Evolutionary conservation across 768 basidiomycete species (phyloP), one percentile per base, ranked within the genome.

Genomic region (Hebeloma cylindrosporum): DNA sequence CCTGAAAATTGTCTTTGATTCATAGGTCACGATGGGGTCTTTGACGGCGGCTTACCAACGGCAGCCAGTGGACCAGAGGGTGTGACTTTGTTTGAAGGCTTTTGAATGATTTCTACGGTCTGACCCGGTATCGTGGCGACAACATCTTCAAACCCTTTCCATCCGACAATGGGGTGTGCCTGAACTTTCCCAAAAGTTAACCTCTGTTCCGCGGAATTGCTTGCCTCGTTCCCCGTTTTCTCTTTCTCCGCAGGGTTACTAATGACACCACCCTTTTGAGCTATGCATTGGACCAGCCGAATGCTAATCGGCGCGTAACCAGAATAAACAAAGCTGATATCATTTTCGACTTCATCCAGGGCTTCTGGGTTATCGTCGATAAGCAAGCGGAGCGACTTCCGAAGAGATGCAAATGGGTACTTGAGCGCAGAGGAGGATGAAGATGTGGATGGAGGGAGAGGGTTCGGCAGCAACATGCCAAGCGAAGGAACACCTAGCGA

Each of bases 111-210:
- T 64, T 99, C 94, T 30, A 96, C 79, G 16, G 85, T 88, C 60
- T 82, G 80, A 2, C 96, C 96, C 0, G 93, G 89, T 43, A 98
- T 83, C 41, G 75, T 73, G 26, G 78, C 77, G 16, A 96, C 61
- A 10, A 90, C 79, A 57, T 98, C 95, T 64, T 98, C 96, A 59
- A 99, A 93, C 17, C 93, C 95, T 64, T 89, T 95, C 94, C 95
- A 99, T 2, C 95, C 95, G 7, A 87, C 80, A 47, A 99, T 88
- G 2, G 92, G 87, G 64, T 96, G 93, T 1, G 93, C 93, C 60
- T 83, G 85, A 29, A 88, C 73, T 61, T 82, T 83, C 40, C 69
- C 71, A 18, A 63, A 53, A n/a, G 63, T 51, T 41, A 57, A 54
- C 33, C 64, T 71, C 33, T 66, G 69, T 16, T 62, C 69, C n/a